Percentiles rank a stretch among this genome's conserved stretches.
phyloP scores from a whole-genome alignment of 192 early-diverging fungal species.

The Coemansia sp. region DNA sequence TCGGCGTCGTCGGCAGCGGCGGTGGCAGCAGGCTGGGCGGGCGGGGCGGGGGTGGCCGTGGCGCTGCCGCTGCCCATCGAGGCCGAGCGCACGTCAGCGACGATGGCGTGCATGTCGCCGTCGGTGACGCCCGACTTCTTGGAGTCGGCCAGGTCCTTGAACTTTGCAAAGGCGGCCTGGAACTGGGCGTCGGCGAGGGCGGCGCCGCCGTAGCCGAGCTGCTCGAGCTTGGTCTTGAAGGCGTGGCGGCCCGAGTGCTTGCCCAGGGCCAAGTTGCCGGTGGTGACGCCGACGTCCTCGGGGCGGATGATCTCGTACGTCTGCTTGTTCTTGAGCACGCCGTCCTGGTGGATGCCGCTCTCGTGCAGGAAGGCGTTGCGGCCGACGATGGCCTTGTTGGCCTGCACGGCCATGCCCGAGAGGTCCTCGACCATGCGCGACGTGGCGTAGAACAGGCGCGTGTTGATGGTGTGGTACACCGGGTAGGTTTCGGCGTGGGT shows the following conservation, averaged over 20 bases:
- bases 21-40: slow-evolving; percentile 3
- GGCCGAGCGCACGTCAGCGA: slow-evolving; percentile 68
- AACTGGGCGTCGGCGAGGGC: slow-evolving; percentile 58
- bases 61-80: slow-evolving; percentile 6
- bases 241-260: slow-evolving; percentile 97
- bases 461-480: slow-evolving; percentile 90
- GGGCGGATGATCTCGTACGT: slow-evolving; percentile 98
- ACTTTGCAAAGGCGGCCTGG: slow-evolving; percentile 78
- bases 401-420: slow-evolving; percentile 93
- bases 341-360: slow-evolving; percentile 98
- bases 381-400: slow-evolving; percentile 98
- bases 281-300: slow-evolving; percentile 84
- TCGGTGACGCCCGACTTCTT: slow-evolving; percentile 86
- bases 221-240: slow-evolving; percentile 73
- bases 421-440: slow-evolving; percentile 86
- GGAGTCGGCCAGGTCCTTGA: slow-evolving; percentile 89
- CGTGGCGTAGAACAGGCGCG: slow-evolving; percentile 76
- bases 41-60: background rate
- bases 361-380: slow-evolving; percentile 96
- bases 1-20: background rate
- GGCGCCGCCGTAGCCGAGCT: slow-evolving; percentile 70
- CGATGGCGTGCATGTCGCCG: slow-evolving; percentile 81
- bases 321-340: slow-evolving; percentile 90
- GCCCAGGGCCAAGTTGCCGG: slow-evolving; percentile 82
- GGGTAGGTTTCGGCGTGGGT: slow-evolving; percentile 88